phyloP scores from a whole-genome alignment of 371 early-diverging fungal species.

The Lichtheimia ramosa region DNA sequence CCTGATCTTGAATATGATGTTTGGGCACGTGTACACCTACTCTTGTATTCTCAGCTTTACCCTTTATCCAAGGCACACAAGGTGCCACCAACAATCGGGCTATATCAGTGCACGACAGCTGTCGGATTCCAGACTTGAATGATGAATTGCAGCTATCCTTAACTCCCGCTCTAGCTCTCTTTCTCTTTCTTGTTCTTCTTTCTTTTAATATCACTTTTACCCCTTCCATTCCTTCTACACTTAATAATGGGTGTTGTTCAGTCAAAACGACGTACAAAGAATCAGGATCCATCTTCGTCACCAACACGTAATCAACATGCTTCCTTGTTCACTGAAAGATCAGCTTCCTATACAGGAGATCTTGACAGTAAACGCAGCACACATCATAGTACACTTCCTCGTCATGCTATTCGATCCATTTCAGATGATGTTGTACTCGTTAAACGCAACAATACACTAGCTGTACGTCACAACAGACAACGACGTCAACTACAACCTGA shows the following conservation, averaged over 20 bases:
- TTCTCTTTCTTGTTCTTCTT: neutral
- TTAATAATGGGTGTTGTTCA: conserved; percentile 30
- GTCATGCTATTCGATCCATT: neutral
- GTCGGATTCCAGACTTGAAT: too few species aligned
- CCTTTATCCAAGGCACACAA: too few species aligned
- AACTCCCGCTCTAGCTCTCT: neutral
- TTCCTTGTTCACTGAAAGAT: neutral
- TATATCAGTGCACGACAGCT: too few species aligned
- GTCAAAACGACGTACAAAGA: conserved; percentile 20
- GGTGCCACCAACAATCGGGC: too few species aligned
- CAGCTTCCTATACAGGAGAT: neutral
- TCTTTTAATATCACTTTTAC: neutral
- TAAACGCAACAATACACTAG: neutral
- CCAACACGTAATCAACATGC: neutral
- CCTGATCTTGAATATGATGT: too few species aligned
- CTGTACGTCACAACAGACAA: neutral
- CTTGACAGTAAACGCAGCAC: conserved; percentile 13
- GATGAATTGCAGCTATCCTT: too few species aligned
- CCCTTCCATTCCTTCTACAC: conserved; percentile 5
- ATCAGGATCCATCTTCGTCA: too few species aligned
- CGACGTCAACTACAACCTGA: neutral
- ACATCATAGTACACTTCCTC: conserved; percentile 14
- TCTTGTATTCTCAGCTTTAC: too few species aligned
- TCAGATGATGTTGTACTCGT: neutral
- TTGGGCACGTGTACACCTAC: too few species aligned